Conservation (phyloP, 305 asterid species). For the Stenogyne calaminthoides region DNA sequence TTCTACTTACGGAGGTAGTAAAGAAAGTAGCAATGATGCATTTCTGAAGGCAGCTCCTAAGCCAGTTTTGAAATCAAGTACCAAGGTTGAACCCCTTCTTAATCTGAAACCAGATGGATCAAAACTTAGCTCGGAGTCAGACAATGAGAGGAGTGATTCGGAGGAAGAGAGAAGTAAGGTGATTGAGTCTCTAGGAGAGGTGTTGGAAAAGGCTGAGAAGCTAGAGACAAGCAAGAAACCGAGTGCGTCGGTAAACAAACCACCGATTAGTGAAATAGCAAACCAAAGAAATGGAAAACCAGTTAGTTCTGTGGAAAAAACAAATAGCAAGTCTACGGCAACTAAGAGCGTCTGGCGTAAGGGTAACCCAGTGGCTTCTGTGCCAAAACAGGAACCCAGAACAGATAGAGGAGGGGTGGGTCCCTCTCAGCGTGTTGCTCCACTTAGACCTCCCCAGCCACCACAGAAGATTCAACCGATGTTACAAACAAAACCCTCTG, state of each 20-base stretch:
- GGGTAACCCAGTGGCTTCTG: conserved; percentile 82
- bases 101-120: conserved; percentile 45
- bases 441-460: conserved; percentile 54
- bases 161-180: conserved; percentile 69
- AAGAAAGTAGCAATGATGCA: conserved; percentile 52
- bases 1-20: conserved; percentile 60
- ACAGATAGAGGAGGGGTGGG: conserved; percentile 42
- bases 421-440: conserved; percentile 47
- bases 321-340: conserved; percentile 55
- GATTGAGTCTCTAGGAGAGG: conserved; percentile 89
- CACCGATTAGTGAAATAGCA: conserved; percentile 38
- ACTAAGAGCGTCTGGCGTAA: conserved; percentile 94
- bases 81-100: conserved; percentile 51
- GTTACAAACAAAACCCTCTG: conserved; percentile 78
- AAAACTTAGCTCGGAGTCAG: conserved; percentile 39
- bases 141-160: conserved; percentile 40
- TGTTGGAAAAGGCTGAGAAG: conserved; percentile 88
- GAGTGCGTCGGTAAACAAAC: conserved; percentile 46
- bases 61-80: conserved; percentile 63
- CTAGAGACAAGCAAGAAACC: conserved; percentile 65
- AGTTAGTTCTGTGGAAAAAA: conserved; percentile 39
- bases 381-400: conserved; percentile 54
- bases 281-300: conserved; percentile 56
- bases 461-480: conserved; percentile 64
- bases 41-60: conserved; percentile 84